Conservation (phyloP, 2,329 filamentous ascomycete species). For the Fusarium staphyleae region DNA sequence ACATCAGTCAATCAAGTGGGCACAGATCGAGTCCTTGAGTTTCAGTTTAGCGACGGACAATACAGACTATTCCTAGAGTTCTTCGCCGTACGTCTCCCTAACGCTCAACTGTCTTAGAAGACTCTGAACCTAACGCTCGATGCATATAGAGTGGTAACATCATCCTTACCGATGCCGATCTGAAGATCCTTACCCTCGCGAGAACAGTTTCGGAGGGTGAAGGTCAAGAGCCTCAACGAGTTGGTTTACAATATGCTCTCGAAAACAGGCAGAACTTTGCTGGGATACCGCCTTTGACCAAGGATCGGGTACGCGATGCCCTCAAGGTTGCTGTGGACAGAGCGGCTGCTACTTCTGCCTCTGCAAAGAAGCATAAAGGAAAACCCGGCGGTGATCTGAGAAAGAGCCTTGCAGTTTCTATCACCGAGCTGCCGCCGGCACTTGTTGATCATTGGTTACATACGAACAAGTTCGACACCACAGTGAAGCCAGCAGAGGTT, state of each 20-base stretch:
- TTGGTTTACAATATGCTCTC: constrained; percentile 80
- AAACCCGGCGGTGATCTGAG: constrained; percentile 79
- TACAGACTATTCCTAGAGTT: constrained; percentile 93
- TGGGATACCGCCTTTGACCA: constrained; percentile 77
- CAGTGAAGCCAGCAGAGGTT: constrained; percentile 71
- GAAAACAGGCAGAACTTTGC: constrained; percentile 84
- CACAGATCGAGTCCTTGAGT: constrained; percentile 90
- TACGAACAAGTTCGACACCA: constrained; percentile 72
- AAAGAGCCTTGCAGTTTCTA: constrained; percentile 80
- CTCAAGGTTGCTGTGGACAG: constrained; percentile 71
- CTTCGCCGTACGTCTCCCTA: constrained; percentile 67
- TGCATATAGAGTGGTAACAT: constrained; percentile 79
- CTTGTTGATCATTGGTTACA: constrained; percentile 86
- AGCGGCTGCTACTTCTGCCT: constrained; percentile 55
- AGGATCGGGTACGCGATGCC: constrained; percentile 72
- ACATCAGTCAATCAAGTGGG: constrained; percentile 85
- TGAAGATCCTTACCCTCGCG: constrained; percentile 82
- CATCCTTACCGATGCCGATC: constrained; percentile 84
- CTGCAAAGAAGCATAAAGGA: constrained; percentile 71
- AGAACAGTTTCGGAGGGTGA: constrained; percentile 82
- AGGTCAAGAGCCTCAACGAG: constrained; percentile 81
- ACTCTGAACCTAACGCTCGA: constrained; percentile 12
- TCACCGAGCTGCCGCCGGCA: constrained; percentile 87
- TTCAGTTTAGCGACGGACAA: constrained; percentile 89
- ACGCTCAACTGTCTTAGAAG: background rate